Evolutionary conservation across 1,284 basidiomycete genomes (phyloP).

Genomic region (Trametes pubescens): DNA sequence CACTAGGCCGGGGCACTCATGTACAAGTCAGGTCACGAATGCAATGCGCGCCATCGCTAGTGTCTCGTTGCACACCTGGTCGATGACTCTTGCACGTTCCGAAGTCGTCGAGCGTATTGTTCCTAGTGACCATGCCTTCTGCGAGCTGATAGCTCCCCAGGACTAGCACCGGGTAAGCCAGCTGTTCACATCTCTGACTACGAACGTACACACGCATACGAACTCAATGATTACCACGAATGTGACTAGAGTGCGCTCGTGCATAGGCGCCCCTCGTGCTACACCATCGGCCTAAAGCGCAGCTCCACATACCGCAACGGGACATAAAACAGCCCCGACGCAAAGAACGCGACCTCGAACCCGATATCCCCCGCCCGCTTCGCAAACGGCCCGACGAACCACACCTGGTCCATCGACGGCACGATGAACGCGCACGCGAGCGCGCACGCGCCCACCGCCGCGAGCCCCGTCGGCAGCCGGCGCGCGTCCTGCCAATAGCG

Average conservation of each 20-base stretch:
- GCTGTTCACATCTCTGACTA: too few species aligned
- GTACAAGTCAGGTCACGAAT: slow-evolving; percentile 32
- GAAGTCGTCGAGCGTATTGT: too few species aligned
- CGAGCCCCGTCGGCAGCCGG: slow-evolving; percentile 68
- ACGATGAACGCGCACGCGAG: slow-evolving; percentile 66
- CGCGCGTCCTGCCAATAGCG: slow-evolving; percentile 61
- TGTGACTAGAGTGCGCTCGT: slow-evolving; percentile 37
- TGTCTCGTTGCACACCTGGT: slow-evolving; percentile 34
- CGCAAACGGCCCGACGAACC: slow-evolving; percentile 78
- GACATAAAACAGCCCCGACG: slow-evolving; percentile 64
- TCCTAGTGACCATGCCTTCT: too few species aligned
- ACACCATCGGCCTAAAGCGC: slow-evolving; percentile 37
- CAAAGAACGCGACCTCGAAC: slow-evolving; percentile 73
- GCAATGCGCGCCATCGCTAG: slow-evolving; percentile 34
- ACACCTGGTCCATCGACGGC: slow-evolving; percentile 75
- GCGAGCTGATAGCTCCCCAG: too few species aligned
- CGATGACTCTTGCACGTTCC: too few species aligned
- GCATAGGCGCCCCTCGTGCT: too few species aligned
- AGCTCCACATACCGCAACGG: slow-evolving; percentile 59
- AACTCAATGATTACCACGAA: slow-evolving; percentile 41
- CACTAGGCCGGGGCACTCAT: slow-evolving; percentile 20
- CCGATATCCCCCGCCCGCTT: slow-evolving; percentile 74
- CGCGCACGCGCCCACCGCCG: slow-evolving; percentile 62
- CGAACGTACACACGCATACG: slow-evolving; percentile 38
- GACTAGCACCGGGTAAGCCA: too few species aligned